Evolutionary conservation across 768 basidiomycete genomes (phyloP), one percentile per base, ranked within the genome.

Genomic region (Mrakia hoshinonis): DNA sequence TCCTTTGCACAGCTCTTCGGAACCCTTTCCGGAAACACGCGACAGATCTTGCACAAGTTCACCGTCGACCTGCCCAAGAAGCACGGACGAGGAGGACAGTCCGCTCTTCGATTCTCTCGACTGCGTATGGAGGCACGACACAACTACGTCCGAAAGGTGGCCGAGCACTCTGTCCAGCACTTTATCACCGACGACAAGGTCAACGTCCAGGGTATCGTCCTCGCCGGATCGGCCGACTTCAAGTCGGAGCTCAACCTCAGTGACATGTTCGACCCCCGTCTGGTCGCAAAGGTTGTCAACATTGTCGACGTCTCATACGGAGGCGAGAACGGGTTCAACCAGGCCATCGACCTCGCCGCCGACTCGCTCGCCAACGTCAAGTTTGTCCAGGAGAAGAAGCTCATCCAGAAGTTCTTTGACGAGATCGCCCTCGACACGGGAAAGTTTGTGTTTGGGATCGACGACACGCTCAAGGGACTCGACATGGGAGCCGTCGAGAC

Each of bases 141-240:
- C 87, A 99, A 98, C 82, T 99, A 99, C 80, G 95, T 99, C 65
- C 90, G 96, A 77, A 99, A 99, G 81, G 96, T 99, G 71, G 93
- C 94, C 65, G 96, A 99, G 81, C 84, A 85, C 72, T 93, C 96
- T 7, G 96, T 98, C 34, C 94, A 97, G 81, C 92, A 97, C 81
- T 99, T 91, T 79, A 96, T 99, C 80, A 91, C 92, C 70, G 89
- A 87, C 80, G 96, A 99, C 83, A 97, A 94, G 80, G 94, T 98
- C 82, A 99, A 99, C 79, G 93, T 97, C 34, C 89, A 90, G 61
- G 96, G 96, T 43, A 82, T 99, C 70, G 92, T 99, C 26, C 85
- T 99, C 31, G 96, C 96, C 48, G 96, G 96, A 76, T 91, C 89
- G 75, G 96, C 96, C 68, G 96, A 99, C 79, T 93, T 99, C 86